Conservation (phyloP, 73 alveolate species). For the Symbiodinium pilosum region DNA sequence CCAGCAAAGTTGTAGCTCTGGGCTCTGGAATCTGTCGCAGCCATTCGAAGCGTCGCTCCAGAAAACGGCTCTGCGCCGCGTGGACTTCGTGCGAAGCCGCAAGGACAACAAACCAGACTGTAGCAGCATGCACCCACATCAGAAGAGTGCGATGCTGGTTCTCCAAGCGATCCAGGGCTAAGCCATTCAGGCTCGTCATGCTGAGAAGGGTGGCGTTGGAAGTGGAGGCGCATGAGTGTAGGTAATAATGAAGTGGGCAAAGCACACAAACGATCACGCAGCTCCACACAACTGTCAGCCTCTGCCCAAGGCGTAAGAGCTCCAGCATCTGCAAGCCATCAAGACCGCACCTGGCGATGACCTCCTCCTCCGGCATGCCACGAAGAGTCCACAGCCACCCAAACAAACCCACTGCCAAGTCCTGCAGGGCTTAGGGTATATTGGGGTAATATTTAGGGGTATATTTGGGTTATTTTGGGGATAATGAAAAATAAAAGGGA, state of each 20-base stretch:
- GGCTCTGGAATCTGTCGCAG: conserved; percentile 61
- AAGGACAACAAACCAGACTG: conserved; percentile 56
- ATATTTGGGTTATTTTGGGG: too few relatives aligned
- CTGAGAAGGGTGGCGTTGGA: neutral
- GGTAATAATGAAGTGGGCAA: conserved; percentile 54
- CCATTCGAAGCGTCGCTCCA: conserved; percentile 77
- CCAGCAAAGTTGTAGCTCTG: conserved; percentile 64
- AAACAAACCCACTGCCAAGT: too few relatives aligned
- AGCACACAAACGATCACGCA: neutral
- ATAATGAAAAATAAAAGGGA: too few relatives aligned
- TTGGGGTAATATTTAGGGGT: too few relatives aligned
- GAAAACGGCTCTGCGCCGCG: conserved; percentile 55
- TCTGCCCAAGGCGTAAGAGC: neutral
- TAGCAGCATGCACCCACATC: conserved; percentile 35
- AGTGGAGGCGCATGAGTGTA: neutral
- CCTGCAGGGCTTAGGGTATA: too few relatives aligned
- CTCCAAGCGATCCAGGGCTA: conserved; percentile 35
- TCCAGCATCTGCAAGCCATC: conserved; percentile 13
- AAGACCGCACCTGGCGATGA: neutral
- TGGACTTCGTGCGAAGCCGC: neutral
- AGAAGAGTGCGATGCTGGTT: neutral
- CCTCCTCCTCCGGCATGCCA: neutral
- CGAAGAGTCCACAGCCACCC: neutral
- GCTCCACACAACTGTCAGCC: neutral
- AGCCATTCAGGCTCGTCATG: conserved; percentile 56